Evolutionary conservation across 176 grass and related monocot species (phyloP), one percentile per base, ranked within the genome.

Genomic region (Dactylis glomerata): DNA sequence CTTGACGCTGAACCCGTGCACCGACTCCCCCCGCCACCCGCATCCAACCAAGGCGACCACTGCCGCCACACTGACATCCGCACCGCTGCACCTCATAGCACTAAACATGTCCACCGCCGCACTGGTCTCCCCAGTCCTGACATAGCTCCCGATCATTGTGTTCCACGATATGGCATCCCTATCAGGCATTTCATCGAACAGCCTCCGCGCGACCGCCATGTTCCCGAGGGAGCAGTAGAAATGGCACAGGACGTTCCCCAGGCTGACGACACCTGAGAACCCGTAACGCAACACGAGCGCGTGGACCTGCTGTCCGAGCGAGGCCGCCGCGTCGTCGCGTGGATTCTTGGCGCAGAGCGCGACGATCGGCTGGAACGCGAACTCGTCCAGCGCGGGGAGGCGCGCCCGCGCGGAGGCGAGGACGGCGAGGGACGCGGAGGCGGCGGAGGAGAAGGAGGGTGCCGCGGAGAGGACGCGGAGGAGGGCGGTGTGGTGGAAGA

Each of bases 1-100:
- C 75, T 94, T 94, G 42, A 90, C 0, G 45, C 82, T 84, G 44
- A 90, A 86, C 34, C 85, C 79, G 27, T 94, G 92, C 19, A 94
- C 26, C 1, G 79, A 44, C 46, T 81, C 87, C 0, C 82, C 63
- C 69, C 36, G 80, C 59, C 77, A 76, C 6, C 72, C 68, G 3
- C 85, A 58, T 7, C 68, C 75, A 26, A 69, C 47, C 76, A 87
- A 8, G 36, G 74, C 65, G 22, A 86, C 83, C 22, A 88, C 44
- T 0, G 40, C 62, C 5, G 75, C 54, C 28, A 51, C 45, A 3
- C 82, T 88, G 68, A 73, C 33, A 36, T 83, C 78, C 68, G 62
- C 34, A 17, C 20, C 26, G n/a, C 54, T 56, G 19, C 41, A 56
- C 22, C 54, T 81, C 85, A 94, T 86, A n/a, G 44, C 15, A 0